phyloP scores from a whole-genome alignment of 129 eudicot genomes.

The Gnaphalium uliginosum region DNA sequence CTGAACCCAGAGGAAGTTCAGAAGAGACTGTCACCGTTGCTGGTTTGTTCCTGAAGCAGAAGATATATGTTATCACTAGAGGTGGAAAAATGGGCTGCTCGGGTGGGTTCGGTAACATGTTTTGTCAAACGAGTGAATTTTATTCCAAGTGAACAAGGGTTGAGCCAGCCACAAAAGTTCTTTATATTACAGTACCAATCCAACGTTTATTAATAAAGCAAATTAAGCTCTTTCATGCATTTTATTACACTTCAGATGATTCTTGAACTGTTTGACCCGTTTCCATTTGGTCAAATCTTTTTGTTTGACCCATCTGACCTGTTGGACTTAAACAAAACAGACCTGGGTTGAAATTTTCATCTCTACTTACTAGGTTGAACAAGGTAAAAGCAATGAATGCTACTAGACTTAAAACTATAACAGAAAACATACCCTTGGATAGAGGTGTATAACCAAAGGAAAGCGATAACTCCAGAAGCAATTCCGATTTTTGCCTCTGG shows the following conservation, averaged over 20 bases:
- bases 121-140: too few relatives aligned
- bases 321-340: not conserved
- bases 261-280: not conserved
- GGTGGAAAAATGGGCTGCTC: not conserved
- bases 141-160: too few relatives aligned
- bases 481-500: conserved; percentile 76
- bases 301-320: not conserved
- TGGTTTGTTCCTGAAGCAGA: conserved; percentile 62
- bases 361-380: not conserved
- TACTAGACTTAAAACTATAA: not conserved
- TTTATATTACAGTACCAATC: too few relatives aligned
- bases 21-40: conserved; percentile 77
- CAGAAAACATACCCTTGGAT: conserved; percentile 69
- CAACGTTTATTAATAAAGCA: too few relatives aligned
- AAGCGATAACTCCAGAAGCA: conserved; percentile 85
- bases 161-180: too few relatives aligned
- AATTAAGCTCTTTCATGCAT: too few relatives aligned
- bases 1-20: conserved; percentile 95
- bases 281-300: not conserved
- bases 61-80: conserved; percentile 19
- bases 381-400: conserved; percentile 1
- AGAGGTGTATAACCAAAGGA: conserved; percentile 85
- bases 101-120: too few relatives aligned
- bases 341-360: not conserved
- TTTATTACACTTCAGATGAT: not conserved